A percentile compares a stretch with the other conserved stretches of the same genome.
phyloP scores from a whole-genome alignment of 257 asterid genomes.

The Solanum chiquidenum region DNA sequence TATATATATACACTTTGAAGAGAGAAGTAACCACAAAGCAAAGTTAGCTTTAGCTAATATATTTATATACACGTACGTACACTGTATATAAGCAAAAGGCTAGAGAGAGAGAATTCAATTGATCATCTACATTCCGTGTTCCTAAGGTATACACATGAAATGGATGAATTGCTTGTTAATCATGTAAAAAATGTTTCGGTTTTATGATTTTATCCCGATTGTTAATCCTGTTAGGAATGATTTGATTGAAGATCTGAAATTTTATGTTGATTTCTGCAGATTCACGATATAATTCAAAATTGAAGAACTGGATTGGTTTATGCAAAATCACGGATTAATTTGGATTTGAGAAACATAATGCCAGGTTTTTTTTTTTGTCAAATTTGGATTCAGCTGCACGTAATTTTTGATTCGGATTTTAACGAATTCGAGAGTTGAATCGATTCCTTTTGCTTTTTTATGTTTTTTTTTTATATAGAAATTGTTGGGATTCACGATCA shows the following conservation, averaged over 20 bases:
- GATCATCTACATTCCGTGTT: slow-evolving; percentile 11
- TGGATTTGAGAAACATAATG: slow-evolving; percentile 25
- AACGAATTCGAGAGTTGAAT: not conserved
- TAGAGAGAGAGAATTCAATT: not conserved
- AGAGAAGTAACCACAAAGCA: slow-evolving; percentile 32
- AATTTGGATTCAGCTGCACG: not conserved
- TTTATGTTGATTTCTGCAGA: slow-evolving; percentile 19
- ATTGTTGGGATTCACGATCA: slow-evolving; percentile 22
- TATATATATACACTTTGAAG: slow-evolving; percentile 4
- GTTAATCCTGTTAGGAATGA: not conserved
- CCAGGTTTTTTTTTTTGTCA: slow-evolving; percentile 36
- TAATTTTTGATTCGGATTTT: not conserved
- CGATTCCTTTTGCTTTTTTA: not conserved
- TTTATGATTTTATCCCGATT: not conserved
- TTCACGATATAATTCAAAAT: slow-evolving; percentile 17
- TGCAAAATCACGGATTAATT: not conserved
- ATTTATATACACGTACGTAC: not conserved
- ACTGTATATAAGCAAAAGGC: not conserved
- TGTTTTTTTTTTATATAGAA: not conserved
- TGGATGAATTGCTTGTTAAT: not conserved
- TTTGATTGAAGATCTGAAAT: not conserved
- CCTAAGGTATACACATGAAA: slow-evolving; percentile 6
- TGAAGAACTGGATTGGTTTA: not conserved
- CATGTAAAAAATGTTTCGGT: not conserved
- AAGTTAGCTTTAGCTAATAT: slow-evolving; percentile 6